Conservation (phyloP, 169 alveolate species). For the Plasmodium relictum region DNA sequence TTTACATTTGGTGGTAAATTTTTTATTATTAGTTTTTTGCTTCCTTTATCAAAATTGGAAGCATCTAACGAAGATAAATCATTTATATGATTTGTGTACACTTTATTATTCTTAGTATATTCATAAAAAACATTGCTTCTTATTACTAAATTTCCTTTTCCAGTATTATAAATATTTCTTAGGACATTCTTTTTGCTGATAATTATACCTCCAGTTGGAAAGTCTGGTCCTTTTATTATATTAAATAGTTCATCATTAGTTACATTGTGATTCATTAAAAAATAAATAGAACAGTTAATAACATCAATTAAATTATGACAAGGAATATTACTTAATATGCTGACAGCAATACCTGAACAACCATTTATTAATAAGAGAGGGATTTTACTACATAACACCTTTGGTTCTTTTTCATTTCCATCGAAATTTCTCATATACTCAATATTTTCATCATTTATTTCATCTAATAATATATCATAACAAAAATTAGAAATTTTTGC, state of each 20-base stretch:
- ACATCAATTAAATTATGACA: constrained; percentile 89
- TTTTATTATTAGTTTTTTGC: constrained; percentile 51
- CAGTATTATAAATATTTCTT: constrained; percentile 81
- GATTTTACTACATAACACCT: constrained; percentile 86
- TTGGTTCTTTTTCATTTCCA: constrained; percentile 89
- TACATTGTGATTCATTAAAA: constrained; percentile 66
- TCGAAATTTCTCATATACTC: constrained; percentile 88
- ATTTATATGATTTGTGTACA: constrained; percentile 24
- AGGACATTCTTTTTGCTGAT: constrained; percentile 74
- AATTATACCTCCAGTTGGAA: constrained; percentile 90
- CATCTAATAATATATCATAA: constrained; percentile 82
- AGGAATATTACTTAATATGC: constrained; percentile 89
- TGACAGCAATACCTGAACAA: constrained; percentile 90
- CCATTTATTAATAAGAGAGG: constrained; percentile 89
- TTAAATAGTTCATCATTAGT: constrained; percentile 78
- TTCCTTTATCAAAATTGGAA: constrained; percentile 28
- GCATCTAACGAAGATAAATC: constrained; percentile 16
- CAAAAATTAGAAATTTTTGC: constrained; percentile 83
- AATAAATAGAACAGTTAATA: constrained; percentile 78
- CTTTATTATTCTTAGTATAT: constrained; percentile 31
- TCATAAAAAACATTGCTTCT: constrained; percentile 71
- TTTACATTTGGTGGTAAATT: constrained; percentile 81
- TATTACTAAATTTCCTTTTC: constrained; percentile 85
- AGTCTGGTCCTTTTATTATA: constrained; percentile 88
- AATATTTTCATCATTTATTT: constrained; percentile 81